phyloP scores from a whole-genome alignment of 169 alveolate species.

The Neospora caninum region DNA sequence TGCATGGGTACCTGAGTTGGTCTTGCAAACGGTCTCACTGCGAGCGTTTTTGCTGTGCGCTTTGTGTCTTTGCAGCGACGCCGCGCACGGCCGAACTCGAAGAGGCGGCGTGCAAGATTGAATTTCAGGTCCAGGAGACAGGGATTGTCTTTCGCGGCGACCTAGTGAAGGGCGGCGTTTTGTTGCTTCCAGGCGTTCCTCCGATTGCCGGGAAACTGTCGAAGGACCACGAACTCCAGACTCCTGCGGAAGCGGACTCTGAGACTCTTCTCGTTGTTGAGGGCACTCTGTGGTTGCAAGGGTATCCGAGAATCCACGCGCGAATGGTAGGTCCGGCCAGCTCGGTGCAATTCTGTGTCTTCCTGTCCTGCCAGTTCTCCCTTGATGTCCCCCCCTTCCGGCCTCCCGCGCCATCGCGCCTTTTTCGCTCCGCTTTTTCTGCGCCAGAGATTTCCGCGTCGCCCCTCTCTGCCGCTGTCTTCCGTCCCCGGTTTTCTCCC shows the following conservation, averaged over 20 bases:
- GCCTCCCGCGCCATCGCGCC: too few relatives aligned
- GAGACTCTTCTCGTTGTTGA: conserved; percentile 11
- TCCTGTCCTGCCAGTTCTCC: too few relatives aligned
- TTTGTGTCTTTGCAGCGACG: not conserved
- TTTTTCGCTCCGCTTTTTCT: too few relatives aligned
- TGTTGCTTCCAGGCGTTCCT: not conserved
- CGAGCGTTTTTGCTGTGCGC: too few relatives aligned
- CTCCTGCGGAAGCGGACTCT: not conserved
- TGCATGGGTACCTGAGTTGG: too few relatives aligned
- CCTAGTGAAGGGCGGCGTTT: not conserved
- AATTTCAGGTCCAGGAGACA: not conserved
- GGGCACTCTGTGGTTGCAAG: not conserved
- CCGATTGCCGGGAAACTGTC: not conserved
- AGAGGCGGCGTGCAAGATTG: conserved; percentile 15
- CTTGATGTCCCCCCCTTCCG: too few relatives aligned
- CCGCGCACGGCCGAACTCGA: not conserved
- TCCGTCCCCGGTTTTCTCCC: too few relatives aligned
- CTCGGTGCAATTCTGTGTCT: too few relatives aligned
- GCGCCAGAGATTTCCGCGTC: too few relatives aligned
- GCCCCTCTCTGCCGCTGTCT: too few relatives aligned
- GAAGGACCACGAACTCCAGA: not conserved
- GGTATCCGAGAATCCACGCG: conserved; percentile 11
- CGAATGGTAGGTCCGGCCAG: not conserved
- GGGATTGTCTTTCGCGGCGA: conserved; percentile 7
- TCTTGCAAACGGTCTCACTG: too few relatives aligned